Evolutionary conservation across 2,329 filamentous ascomycete genomes (phyloP).

Genomic region (Talaromyces pinophilus): DNA sequence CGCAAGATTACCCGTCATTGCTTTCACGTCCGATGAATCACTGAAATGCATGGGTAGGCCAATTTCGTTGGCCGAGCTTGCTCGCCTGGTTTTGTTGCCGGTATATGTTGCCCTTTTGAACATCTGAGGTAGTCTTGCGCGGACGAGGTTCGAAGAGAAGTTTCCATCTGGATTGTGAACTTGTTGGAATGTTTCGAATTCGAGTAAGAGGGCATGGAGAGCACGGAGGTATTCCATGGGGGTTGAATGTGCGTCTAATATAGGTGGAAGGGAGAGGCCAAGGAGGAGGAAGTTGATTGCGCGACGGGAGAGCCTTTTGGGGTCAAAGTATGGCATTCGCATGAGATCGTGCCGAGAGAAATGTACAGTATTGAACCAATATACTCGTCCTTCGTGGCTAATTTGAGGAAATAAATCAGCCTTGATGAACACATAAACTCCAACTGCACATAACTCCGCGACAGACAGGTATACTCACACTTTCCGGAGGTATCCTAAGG

Average conservation of each 20-base stretch:
- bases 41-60: constrained; percentile 55
- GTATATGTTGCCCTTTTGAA: constrained; percentile 66
- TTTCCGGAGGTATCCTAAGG: constrained; percentile 87
- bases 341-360: constrained; percentile 80
- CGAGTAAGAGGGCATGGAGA: constrained; percentile 78
- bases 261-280: constrained; percentile 83
- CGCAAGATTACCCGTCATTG: constrained; percentile 43
- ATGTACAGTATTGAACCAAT: constrained; percentile 97
- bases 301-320: constrained; percentile 79
- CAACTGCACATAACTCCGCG: not conserved
- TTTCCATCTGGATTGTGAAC: constrained; percentile 77
- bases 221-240: constrained; percentile 84
- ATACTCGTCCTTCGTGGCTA: constrained; percentile 89
- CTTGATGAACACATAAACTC: too few species aligned
- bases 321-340: constrained; percentile 82
- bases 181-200: constrained; percentile 93
- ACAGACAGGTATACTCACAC: constrained; percentile 61
- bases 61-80: constrained; percentile 62
- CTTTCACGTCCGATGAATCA: constrained; percentile 52
- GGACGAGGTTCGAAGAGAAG: constrained; percentile 67
- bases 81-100: constrained; percentile 59
- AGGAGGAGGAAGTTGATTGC: constrained; percentile 93
- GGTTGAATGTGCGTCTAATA: constrained; percentile 79
- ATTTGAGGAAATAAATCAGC: constrained; percentile 6
- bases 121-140: constrained; percentile 80